Evolutionary conservation across 2,329 filamentous ascomycete genomes (phyloP).

Genomic region (Aspergillus sp.): DNA sequence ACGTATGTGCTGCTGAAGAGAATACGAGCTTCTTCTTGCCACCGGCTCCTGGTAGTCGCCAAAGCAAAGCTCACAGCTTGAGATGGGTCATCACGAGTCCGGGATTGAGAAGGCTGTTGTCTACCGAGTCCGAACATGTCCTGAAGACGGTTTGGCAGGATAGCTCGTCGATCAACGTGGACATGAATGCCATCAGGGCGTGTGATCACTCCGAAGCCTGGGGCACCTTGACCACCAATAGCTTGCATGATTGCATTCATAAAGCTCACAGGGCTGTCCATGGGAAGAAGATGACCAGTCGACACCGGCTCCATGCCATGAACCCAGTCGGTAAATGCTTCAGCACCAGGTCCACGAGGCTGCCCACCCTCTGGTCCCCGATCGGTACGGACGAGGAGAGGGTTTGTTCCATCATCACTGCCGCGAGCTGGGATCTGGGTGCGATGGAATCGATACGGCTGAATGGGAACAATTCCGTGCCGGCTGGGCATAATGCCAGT

Average conservation of each 20-base stretch:
- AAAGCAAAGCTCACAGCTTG: slow-evolving; percentile 74
- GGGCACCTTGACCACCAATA: slow-evolving; percentile 45
- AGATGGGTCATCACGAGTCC: slow-evolving; percentile 50
- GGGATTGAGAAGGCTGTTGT: slow-evolving; percentile 27
- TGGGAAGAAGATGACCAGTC: slow-evolving; percentile 43
- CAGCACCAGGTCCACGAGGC: slow-evolving; percentile 32
- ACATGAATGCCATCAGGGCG: slow-evolving; percentile 54
- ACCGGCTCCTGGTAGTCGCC: slow-evolving; percentile 70
- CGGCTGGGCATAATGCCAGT: slow-evolving; percentile 57
- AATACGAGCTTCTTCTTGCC: slow-evolving; percentile 86
- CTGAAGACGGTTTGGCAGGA: slow-evolving; percentile 55
- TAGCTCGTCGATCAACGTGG: slow-evolving; percentile 51
- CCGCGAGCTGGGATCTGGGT: slow-evolving; percentile 50
- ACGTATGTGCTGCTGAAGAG: slow-evolving; percentile 68
- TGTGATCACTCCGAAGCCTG: slow-evolving; percentile 42
- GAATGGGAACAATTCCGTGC: slow-evolving; percentile 37
- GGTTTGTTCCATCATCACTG: slow-evolving; percentile 80
- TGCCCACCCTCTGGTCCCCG: slow-evolving; percentile 34
- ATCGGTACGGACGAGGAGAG: slow-evolving; percentile 68
- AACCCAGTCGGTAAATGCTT: slow-evolving; percentile 52
- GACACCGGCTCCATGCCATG: slow-evolving; percentile 49
- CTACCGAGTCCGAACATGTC: slow-evolving; percentile 39
- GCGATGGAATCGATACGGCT: slow-evolving; percentile 45
- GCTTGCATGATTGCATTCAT: slow-evolving; percentile 58
- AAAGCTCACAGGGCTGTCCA: slow-evolving; percentile 54